Evolutionary conservation across 2,329 filamentous ascomycete genomes (phyloP).

Genomic region (Macrophomina pseudophaseolina): DNA sequence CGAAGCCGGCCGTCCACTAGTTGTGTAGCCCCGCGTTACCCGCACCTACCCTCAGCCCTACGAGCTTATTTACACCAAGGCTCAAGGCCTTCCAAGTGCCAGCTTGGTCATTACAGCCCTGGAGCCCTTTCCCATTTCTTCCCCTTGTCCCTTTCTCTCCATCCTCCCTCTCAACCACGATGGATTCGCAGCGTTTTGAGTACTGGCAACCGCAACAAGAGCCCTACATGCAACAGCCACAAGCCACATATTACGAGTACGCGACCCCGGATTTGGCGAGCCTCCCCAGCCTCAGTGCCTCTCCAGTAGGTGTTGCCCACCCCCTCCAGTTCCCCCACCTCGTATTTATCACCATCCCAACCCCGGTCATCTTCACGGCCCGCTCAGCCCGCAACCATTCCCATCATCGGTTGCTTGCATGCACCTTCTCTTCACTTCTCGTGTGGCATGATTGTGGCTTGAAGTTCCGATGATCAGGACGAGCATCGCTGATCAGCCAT

Average conservation of each 20-base stretch:
- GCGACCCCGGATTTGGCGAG: slow-evolving; percentile 40
- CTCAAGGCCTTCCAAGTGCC: not conserved
- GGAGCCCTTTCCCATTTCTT: not conserved
- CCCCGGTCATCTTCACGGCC: slow-evolving; percentile 22
- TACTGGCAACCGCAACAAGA: slow-evolving; percentile 44
- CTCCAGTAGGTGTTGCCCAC: slow-evolving; percentile 39
- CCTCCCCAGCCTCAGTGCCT: slow-evolving; percentile 45
- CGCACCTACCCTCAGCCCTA: slow-evolving; percentile 25
- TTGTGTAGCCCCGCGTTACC: slow-evolving; percentile 17
- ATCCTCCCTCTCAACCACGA: slow-evolving; percentile 25
- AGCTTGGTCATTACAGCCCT: slow-evolving; percentile 15
- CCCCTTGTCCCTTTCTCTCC: not conserved
- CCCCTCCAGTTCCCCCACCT: slow-evolving; percentile 15
- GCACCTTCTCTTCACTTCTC: not conserved
- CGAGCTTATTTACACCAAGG: slow-evolving; percentile 24
- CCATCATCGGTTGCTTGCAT: not conserved
- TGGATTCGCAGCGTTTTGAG: slow-evolving; percentile 45
- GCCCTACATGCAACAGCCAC: slow-evolving; percentile 38
- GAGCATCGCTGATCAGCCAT: not conserved
- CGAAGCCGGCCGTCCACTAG: slow-evolving; percentile 1
- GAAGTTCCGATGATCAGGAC: not conserved
- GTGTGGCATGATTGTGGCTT: slow-evolving; percentile 12
- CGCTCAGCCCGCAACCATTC: slow-evolving; percentile 12
- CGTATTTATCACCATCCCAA: slow-evolving; percentile 5
- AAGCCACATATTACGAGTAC: slow-evolving; percentile 40